phyloP scores from a whole-genome alignment of 1,284 basidiomycete species.

The Malassezia vespertilionis region DNA sequence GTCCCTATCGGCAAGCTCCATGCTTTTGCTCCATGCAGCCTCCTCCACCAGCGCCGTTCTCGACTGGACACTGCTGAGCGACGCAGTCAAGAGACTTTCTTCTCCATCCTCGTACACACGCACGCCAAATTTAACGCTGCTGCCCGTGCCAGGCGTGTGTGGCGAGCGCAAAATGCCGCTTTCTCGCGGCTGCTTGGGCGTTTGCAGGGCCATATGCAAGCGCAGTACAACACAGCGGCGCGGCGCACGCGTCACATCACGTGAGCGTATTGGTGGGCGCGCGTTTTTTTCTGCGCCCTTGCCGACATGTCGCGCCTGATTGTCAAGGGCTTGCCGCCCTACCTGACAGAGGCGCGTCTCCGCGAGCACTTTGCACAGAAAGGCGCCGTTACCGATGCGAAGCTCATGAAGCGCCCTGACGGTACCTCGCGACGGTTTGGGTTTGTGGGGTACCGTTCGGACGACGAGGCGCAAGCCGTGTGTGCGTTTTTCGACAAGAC shows the following conservation, averaged over 20 bases:
- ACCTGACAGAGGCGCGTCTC: conserved; percentile 60
- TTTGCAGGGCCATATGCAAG: conserved; percentile 1
- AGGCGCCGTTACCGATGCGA: conserved; percentile 66
- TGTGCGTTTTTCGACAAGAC: conserved; percentile 76
- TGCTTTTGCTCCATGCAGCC: neutral
- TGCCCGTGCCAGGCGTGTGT: conserved; percentile 20
- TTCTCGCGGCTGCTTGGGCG: neutral
- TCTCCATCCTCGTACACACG: conserved; percentile 25
- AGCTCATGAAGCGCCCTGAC: conserved; percentile 65
- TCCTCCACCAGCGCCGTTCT: neutral
- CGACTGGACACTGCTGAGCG: conserved; percentile 6
- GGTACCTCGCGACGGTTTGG: conserved; percentile 77
- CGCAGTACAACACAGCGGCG: neutral
- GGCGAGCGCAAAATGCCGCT: conserved; percentile 19
- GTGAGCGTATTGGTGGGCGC: conserved; percentile 2
- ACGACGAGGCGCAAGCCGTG: conserved; percentile 64
- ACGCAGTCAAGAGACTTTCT: conserved; percentile 20
- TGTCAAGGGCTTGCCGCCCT: conserved; percentile 72
- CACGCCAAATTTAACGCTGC: conserved; percentile 22
- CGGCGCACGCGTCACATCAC: conserved; percentile 3
- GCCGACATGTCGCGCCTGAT: conserved; percentile 66
- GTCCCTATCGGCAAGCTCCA: neutral
- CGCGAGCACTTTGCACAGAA: conserved; percentile 57
- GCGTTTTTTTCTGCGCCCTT: neutral
- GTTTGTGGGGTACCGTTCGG: conserved; percentile 78